Evolutionary conservation across 179 eudicot genomes (phyloP).

Genomic region (Carnegiea gigantea): DNA sequence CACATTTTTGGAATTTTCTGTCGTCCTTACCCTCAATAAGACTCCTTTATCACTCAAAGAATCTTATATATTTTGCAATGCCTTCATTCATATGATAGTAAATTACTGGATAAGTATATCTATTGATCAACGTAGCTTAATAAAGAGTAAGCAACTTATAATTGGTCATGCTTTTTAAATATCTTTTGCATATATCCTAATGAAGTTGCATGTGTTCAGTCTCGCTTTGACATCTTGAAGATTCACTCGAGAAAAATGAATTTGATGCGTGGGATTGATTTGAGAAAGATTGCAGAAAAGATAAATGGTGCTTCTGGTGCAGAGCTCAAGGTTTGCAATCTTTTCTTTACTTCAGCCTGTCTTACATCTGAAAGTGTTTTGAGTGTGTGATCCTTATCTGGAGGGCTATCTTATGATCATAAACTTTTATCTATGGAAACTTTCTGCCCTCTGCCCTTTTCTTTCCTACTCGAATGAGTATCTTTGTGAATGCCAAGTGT

Average conservation of each 20-base stretch:
- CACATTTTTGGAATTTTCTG: no score
- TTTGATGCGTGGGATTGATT: slow-evolving; percentile 96
- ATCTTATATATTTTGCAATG: no score
- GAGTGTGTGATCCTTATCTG: background rate
- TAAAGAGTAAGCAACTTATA: background rate
- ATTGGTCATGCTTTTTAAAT: background rate
- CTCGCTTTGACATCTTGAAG: slow-evolving; percentile 91
- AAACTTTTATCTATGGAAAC: background rate
- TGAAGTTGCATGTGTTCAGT: slow-evolving; percentile 41
- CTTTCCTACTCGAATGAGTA: background rate
- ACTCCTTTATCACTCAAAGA: no score
- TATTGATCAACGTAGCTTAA: background rate
- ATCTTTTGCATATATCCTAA: background rate
- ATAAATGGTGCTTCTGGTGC: slow-evolving; percentile 99
- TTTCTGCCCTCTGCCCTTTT: background rate
- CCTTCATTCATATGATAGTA: background rate
- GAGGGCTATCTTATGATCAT: background rate
- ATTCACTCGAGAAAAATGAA: slow-evolving; percentile 97
- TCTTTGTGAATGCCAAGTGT: background rate
- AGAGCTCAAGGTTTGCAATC: slow-evolving; percentile 72
- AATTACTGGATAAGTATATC: background rate
- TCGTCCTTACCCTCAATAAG: no score
- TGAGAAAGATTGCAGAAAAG: slow-evolving; percentile 92
- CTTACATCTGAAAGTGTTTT: no score
- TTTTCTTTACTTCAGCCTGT: background rate